phyloP scores from a whole-genome alignment of 306 rosid species.

The Castanospermum australe region DNA sequence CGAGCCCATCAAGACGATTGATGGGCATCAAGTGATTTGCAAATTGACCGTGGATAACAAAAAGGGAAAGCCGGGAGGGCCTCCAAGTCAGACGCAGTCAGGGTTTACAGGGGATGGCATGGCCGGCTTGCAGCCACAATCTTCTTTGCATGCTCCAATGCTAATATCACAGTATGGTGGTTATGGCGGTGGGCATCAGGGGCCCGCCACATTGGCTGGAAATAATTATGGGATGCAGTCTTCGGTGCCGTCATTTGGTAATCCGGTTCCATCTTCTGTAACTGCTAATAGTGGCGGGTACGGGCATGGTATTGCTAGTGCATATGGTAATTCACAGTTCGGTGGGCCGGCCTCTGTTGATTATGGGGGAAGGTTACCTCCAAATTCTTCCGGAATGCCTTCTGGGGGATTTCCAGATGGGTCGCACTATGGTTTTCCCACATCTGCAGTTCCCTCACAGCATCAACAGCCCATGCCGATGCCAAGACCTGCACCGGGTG shows the following conservation, averaged over 20 bases:
- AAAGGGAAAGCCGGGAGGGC: constrained; percentile 54
- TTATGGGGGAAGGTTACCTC: constrained; percentile 56
- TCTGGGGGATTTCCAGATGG: constrained; percentile 68
- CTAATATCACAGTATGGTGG: constrained; percentile 54
- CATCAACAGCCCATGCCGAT: constrained; percentile 59
- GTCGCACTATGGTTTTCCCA: constrained; percentile 62
- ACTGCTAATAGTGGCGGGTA: constrained; percentile 53
- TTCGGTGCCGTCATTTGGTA: constrained; percentile 39
- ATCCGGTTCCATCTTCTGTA: constrained; percentile 46
- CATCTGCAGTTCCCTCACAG: constrained; percentile 47
- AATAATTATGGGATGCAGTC: constrained; percentile 50
- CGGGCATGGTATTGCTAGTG: constrained; percentile 47
- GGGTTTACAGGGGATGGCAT: constrained; percentile 33
- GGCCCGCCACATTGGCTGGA: constrained; percentile 34
- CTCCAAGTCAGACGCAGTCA: background rate
- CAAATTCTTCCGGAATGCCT: constrained; percentile 58
- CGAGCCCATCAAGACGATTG: constrained; percentile 68
- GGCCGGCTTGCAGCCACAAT: constrained; percentile 24
- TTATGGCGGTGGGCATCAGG: constrained; percentile 50
- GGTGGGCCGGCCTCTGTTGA: constrained; percentile 53
- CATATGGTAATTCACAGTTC: constrained; percentile 46
- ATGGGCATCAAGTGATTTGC: constrained; percentile 74
- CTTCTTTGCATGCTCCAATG: constrained; percentile 50
- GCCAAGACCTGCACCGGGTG: constrained; percentile 75
- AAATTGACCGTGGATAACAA: constrained; percentile 58